Base-by-base conservation (phyloP, 495 filamentous ascomycete genomes). In the Trichoderma virens region DNA sequence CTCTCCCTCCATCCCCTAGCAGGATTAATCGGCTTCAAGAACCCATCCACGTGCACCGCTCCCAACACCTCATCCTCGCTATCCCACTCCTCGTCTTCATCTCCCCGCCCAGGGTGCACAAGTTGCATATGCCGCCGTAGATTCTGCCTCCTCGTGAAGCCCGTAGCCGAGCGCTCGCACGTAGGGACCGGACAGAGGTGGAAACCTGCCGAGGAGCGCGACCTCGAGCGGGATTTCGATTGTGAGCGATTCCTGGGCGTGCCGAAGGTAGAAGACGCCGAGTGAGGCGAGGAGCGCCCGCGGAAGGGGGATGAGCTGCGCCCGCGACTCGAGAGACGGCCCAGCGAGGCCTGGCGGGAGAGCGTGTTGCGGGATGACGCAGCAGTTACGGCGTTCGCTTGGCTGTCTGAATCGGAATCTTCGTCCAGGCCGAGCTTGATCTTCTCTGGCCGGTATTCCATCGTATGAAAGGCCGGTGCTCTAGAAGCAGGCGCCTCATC, bases 41-140 rank as follows among this genome's bases (percentile, higher is more conserved):
- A 85, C 34, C 82, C 72, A 65, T 85, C 82, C 27, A 79, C 71
- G 59, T 85, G 83, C 13, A 84, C 76, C 1, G 74, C 80, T 1
- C 81, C 83, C 20, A 75, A 68, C 77, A 83, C 81, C 69, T 85
- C 80, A 25, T 83, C 76, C 61, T 74, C 72, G 65, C 74, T 78
- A 16, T 78, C 75, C 30, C 73, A 66, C 8, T 76, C 73, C 13
- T 65, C 62, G n/a, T 45, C 56, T 8, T 47, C 64, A 14, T 35
- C 65, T 14, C 59, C 63, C 18, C 35, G 31, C 14, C 70, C 66
- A 2, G 70, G 65, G 62, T 84, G 82, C 62, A 76, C 65, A 9
- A 67, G 64, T 65, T 70, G 68, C 61, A 78, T 13, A 61, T 81
- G 78, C n/a, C 70, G 67, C 27, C 64, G 16, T 23, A 79, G 64